phyloP scores from a whole-genome alignment of 495 filamentous ascomycete genomes.

The Hyaloscypha variabilis region DNA sequence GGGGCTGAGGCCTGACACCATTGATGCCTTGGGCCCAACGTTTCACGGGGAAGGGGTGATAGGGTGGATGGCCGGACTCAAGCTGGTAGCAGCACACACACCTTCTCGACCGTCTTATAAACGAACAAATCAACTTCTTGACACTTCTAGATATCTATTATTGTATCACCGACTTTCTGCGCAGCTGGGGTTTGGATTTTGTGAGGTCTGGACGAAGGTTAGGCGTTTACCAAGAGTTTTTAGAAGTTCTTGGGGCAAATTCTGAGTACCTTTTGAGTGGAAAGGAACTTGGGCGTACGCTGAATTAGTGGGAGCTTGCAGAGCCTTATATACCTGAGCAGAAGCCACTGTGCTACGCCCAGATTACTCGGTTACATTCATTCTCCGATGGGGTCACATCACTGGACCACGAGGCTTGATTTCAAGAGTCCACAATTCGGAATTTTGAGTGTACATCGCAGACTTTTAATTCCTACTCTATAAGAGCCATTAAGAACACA shows the following conservation, averaged over 20 bases:
- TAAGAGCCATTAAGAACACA: not conserved
- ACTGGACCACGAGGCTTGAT: not conserved
- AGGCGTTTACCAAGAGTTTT: not conserved
- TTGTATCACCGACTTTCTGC: constrained; percentile 5
- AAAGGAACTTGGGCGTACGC: not conserved
- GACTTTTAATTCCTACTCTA: not conserved
- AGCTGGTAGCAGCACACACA: not conserved
- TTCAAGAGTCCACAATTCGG: not conserved
- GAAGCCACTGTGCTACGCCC: not conserved
- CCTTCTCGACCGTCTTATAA: not conserved
- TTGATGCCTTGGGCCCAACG: not conserved
- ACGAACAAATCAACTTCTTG: constrained; percentile 4
- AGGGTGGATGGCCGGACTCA: not conserved
- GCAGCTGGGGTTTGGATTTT: not conserved
- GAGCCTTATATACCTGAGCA: not conserved
- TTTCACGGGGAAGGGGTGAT: not conserved
- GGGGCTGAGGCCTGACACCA: not conserved
- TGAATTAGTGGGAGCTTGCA: not conserved
- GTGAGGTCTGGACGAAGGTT: not conserved
- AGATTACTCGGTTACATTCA: not conserved
- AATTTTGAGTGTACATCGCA: not conserved
- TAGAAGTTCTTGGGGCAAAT: not conserved
- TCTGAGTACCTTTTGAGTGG: not conserved
- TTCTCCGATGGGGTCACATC: not conserved
- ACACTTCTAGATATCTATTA: not conserved